Base-by-base conservation (phyloP, 495 filamentous ascomycete genomes). In the Xylaria castorea region DNA sequence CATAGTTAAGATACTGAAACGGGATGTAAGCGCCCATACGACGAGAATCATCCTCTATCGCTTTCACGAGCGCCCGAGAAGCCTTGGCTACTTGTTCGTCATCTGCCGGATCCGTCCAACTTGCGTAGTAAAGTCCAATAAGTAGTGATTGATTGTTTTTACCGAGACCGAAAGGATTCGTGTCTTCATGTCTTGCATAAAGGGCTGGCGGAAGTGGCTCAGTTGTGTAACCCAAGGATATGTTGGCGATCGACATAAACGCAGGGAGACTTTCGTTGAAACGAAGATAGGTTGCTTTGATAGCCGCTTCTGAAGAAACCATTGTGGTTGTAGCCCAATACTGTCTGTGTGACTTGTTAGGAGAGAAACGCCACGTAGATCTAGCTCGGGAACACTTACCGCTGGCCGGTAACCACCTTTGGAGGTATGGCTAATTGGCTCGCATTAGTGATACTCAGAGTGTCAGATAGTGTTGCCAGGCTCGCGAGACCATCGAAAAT, bases 1-100 rank as follows among this genome's bases (percentile, higher is more conserved):
- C 80, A 61, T 82, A 80, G 32, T 82, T 82, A 62, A 81, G 72
- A 50, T 80, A 82, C 18, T 75, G 9, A 22, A 70, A 82, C 1
- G 73, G 73, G 46, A 74, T 73, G 32, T 74, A 78, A 32, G 87
- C 25, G 0, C 82, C 82, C 48, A 82, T 58, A 14, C 63, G 70
- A 66, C 83, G 78, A 1, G 87, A 85, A 25, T 66, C 40, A 46
- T 66, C 11, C 11, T 66, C 74, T 60, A 77, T 66, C 46, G 72
- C 73, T 44, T 64, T 66, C 27, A 73, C 70, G 11, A 77, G 70
- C 30, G 57, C 71, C 6, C 44, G 60, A 14, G 74, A 69, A 42
- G 70, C 73, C 27, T 74, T 55, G 22, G 72, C 55, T 34, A 74
- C 71, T 30, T 71, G 57, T 30, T 70, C 34, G 32, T 66, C 63